These are phyloP conservation scores for Ceratobasidium papillatum DNA, from an alignment of 1,284 basidiomycete genomes.

Conservation along the genomic window DNA sequence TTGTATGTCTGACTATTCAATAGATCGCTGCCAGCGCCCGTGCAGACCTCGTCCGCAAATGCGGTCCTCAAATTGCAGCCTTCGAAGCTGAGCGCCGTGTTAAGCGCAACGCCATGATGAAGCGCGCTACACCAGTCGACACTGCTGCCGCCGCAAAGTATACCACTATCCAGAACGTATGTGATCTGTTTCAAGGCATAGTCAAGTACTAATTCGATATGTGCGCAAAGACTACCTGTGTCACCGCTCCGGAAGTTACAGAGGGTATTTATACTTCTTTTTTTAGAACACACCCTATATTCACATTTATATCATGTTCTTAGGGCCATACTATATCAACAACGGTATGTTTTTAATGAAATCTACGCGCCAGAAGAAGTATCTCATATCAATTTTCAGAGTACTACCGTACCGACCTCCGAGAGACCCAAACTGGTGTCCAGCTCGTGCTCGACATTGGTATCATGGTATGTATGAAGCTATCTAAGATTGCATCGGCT, in stretches of 20 bases:
- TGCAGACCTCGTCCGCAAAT: constrained; percentile 23
- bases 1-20: neutral
- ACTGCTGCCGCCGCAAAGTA: constrained; percentile 17
- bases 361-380: neutral
- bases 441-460: constrained; percentile 30
- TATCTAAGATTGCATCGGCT: neutral
- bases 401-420: constrained; percentile 29
- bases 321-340: constrained; percentile 35
- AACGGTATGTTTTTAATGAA: neutral
- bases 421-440: constrained; percentile 17
- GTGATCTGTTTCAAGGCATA: neutral
- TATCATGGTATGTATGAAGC: constrained; percentile 8
- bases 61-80: constrained; percentile 14
- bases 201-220: neutral
- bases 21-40: constrained; percentile 10
- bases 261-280: constrained; percentile 1
- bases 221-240: constrained; percentile 17
- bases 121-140: neutral
- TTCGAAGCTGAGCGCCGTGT: constrained; percentile 30
- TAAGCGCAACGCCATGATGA: constrained; percentile 27
- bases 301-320: neutral
- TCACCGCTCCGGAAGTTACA: constrained; percentile 32
- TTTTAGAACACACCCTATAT: neutral
- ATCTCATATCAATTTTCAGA: neutral
- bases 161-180: constrained; percentile 29